These are phyloP conservation scores for Porcisia hertigi DNA, from an alignment of 208 protist genomes.

Conservation along the genomic window DNA sequence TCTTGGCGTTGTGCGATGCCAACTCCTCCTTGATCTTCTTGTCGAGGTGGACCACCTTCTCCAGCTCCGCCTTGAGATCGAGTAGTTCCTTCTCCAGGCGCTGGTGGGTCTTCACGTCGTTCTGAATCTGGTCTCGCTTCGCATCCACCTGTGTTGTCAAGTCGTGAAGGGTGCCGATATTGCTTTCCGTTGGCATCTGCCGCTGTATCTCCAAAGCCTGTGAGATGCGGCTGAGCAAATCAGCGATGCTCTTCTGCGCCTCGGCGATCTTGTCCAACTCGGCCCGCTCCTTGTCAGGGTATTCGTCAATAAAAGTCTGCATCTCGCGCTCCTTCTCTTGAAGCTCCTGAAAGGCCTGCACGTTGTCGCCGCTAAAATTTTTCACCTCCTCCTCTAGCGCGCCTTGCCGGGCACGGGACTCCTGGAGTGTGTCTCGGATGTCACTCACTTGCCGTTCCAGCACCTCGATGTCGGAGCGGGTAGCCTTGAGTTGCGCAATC, in stretches of 20 bases:
- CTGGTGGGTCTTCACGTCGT: conserved; percentile 83
- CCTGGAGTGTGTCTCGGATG: conserved; percentile 72
- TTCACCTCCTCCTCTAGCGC: conserved; percentile 82
- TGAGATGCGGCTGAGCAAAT: conserved; percentile 80
- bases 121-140: conserved; percentile 75
- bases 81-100: conserved; percentile 88
- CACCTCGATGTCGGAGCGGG: conserved; percentile 81
- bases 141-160: conserved; percentile 84
- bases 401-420: conserved; percentile 64
- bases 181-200: conserved; percentile 75
- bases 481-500: conserved; percentile 79
- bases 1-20: conserved; percentile 68
- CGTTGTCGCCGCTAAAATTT: conserved; percentile 86
- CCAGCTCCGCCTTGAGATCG: conserved; percentile 86
- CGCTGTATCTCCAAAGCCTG: conserved; percentile 75
- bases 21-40: conserved; percentile 90
- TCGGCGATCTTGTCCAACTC: conserved; percentile 61
- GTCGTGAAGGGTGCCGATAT: conserved; percentile 58
- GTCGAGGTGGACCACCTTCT: conserved; percentile 88
- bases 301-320: conserved; percentile 88
- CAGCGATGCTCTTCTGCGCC: conserved; percentile 60
- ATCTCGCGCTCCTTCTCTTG: conserved; percentile 85
- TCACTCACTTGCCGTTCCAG: conserved; percentile 85
- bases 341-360: conserved; percentile 83
- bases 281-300: conserved; percentile 76